Base-by-base conservation (phyloP, 176 grass and related monocot genomes). In the Aegilops bicornis region DNA sequence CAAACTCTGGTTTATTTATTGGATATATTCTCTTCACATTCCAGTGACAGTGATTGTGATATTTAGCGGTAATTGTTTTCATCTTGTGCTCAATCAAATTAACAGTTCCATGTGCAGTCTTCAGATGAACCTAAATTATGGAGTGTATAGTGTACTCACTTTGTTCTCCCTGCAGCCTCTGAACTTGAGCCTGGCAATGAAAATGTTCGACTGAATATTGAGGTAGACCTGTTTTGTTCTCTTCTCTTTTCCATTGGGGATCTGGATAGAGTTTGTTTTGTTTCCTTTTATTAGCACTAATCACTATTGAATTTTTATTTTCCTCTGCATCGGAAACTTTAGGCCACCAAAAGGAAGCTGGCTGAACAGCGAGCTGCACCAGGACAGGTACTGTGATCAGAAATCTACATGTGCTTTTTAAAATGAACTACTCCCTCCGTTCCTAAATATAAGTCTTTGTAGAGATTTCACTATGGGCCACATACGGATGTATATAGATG, bases 171-270 rank as follows among this genome's bases (percentile, higher is more conserved):
- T 84, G 81, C 80, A 94, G 89, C 92, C 31, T 85, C 79, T 66
- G 68, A 69, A 58, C 89, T 97, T 78, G 95, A 97, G 86, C 92
- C 95, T 79, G 78, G 61, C 70, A 97, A 94, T 80, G 85, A 87
- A 79, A 94, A 85, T 88, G 79, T 97, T 69, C 70, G 40, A 68
- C 86, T 91, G 86, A 97, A 97, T 83, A 91, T 97, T 60, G 83
- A 94, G 92, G 95, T 97, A 86, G 42, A 24, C 1, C n/a, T 92
- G 6, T 64, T 77, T 48, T 14, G 30, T 10, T 33, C 22, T 30
- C 16, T 30, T 31, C 15, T 45, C 29, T 8, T 84, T 90, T 59
- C 43, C 33, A 32, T 45, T 68, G 47, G 27, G 33, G 45, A 13
- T 6, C 37, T 66, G 22, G 29, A 67, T 77, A 50, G 17, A 54